A percentile compares a stretch with the other conserved stretches of the same genome.
These are phyloP conservation scores for Yamadazyma conglobata DNA, from an alignment of 1,139 yeast genomes.

Conservation along the genomic window DNA sequence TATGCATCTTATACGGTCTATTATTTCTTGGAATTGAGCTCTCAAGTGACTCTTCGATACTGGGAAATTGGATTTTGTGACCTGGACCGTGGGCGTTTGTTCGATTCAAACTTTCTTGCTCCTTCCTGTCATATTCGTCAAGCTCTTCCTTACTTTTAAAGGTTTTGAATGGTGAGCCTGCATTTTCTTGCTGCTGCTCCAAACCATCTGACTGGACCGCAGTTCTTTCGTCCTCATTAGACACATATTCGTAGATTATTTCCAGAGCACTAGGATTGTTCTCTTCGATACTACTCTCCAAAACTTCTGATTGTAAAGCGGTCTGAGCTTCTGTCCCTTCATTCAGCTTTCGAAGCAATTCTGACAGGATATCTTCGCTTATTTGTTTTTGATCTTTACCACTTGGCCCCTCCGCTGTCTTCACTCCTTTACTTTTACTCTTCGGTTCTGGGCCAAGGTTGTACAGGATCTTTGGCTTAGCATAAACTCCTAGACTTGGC, in stretches of 20 bases:
- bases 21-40: constrained; percentile 1
- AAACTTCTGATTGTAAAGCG: too few species aligned
- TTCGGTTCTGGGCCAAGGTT: constrained; percentile 5
- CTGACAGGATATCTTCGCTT: too few species aligned
- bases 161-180: constrained; percentile 11
- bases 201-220: too few species aligned
- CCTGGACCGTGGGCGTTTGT: neutral
- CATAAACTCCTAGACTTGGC: constrained; percentile 12
- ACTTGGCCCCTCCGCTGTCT: neutral
- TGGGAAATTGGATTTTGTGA: constrained; percentile 3
- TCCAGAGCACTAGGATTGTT: neutral
- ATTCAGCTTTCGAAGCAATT: too few species aligned
- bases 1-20: constrained; percentile 2
- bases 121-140: constrained; percentile 11
- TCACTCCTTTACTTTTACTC: neutral
- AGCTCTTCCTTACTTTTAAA: constrained; percentile 14
- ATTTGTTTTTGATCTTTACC: too few species aligned
- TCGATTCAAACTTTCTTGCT: constrained; percentile 5
- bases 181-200: too few species aligned
- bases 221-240: too few species aligned
- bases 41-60: too few species aligned
- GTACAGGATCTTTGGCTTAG: constrained; percentile 22
- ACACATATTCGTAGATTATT: neutral
- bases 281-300: neutral
- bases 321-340: too few species aligned